Base-by-base conservation (phyloP, 169 alveolate species). In the Sarcocystis neurona region DNA sequence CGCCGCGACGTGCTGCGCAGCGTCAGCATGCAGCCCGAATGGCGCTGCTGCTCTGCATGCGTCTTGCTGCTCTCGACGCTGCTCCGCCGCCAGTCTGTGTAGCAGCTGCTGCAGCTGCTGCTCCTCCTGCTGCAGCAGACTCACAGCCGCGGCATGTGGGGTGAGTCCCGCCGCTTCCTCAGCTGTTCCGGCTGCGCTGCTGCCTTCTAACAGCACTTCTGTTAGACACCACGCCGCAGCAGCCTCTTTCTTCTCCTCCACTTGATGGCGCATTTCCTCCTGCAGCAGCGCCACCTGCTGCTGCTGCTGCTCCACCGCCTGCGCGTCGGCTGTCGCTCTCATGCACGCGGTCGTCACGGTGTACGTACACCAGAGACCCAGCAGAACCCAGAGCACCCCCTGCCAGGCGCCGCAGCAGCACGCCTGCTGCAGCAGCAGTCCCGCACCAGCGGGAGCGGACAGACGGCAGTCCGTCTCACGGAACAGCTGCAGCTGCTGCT, bases 301-400 rank as follows among this genome's bases (percentile, higher is more conserved):
- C 34, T 47, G 34, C n/a, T 39, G 82, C 32, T 32, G 10, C 47
- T 27, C 39, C 58, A 37, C 23, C 37, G 82, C 5, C 3, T 39
- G 10, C 5, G 58, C 56, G 34, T 72, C 58, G 58, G 39, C 8
- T 39, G 32, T 30, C n/a, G 82, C 53, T 32, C 23, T 15, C 34
- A 53, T 56, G 10, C 43, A 72, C 15, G 87, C 56, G 47, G 88
- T 77, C 37, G 86, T 88, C 50, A 84, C 87, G 4, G 84, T 44
- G 48, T 77, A 47, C 48, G 72, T 88, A 0, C 82, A 87, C 91
- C 91, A 88, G 68, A 85, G 46, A 50, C 91, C 91, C 12, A 88
- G 84, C 75, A 78, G 32, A 82, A 88, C 60, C 63, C 82, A 74
- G 47, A 88, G 84, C 56, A 88, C 75, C 30, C 84, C 85, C 37